phyloP scores from a whole-genome alignment of 768 basidiomycete species.

The Sporobolomyces roseus region DNA sequence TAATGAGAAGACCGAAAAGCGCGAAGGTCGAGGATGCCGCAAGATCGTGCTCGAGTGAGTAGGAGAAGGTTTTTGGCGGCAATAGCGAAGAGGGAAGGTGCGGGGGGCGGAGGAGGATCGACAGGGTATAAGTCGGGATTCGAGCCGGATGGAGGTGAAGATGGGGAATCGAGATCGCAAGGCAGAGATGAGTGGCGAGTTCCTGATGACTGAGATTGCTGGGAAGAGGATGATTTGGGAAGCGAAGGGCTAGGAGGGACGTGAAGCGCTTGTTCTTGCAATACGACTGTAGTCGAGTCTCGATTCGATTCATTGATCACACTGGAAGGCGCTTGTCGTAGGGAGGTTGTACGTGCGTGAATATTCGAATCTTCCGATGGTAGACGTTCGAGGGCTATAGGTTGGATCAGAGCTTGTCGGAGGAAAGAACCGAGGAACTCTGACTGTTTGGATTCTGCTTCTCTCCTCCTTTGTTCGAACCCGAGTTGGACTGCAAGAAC shows the following conservation, averaged over 20 bases:
- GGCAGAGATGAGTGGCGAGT: not conserved
- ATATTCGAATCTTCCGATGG: not conserved
- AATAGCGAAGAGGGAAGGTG: not conserved
- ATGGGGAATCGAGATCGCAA: no score
- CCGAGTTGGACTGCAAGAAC: constrained; percentile 28
- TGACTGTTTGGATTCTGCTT: constrained; percentile 19
- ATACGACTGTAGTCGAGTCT: not conserved
- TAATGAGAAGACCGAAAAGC: not conserved
- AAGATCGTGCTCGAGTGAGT: constrained; percentile 12
- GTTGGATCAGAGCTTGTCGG: constrained; percentile 27
- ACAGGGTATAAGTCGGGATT: no score
- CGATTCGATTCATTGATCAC: not conserved
- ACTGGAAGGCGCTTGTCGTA: not conserved
- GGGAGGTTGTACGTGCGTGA: not conserved
- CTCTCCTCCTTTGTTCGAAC: constrained; percentile 27
- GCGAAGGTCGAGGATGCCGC: constrained; percentile 30
- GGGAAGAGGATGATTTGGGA: not conserved
- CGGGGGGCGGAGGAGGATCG: not conserved
- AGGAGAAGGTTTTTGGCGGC: constrained; percentile 8
- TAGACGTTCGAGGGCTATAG: not conserved
- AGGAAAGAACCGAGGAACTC: constrained; percentile 26
- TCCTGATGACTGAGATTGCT: no score
- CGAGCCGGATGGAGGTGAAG: no score
- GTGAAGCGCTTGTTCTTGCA: not conserved
- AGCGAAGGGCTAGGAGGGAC: not conserved